Evolutionary conservation across 2,329 filamentous ascomycete species (phyloP).

Genomic region (Blastomyces percursus): DNA sequence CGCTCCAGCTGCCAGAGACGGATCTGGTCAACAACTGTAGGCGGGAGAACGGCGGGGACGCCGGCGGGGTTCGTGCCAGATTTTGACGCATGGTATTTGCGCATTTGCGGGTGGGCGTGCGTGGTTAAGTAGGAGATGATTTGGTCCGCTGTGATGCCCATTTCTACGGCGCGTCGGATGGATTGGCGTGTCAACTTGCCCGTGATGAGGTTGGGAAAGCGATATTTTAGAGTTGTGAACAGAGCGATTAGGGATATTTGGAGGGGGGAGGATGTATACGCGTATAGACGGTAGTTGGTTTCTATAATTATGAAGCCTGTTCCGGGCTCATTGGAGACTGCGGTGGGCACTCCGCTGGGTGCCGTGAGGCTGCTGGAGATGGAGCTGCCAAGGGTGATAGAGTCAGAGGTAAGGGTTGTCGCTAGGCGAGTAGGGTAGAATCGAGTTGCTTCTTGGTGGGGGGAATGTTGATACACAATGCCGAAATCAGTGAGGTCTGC

Average conservation of each 20-base stretch:
- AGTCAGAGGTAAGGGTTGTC: conserved; percentile 77
- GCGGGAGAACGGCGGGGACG: conserved; percentile 56
- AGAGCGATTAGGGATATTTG: conserved; percentile 90
- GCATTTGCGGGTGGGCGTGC: conserved; percentile 92
- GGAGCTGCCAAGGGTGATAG: conserved; percentile 58
- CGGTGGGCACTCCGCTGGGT: conserved; percentile 22
- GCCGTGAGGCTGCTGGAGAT: conserved; percentile 53
- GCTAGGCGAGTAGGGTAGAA: conserved; percentile 90
- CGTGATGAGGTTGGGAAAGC: conserved; percentile 88
- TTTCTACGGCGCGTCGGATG: conserved; percentile 72
- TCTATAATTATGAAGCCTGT: conserved; percentile 85
- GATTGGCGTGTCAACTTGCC: conserved; percentile 83
- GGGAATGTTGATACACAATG: conserved; percentile 59
- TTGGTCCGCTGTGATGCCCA: conserved; percentile 88
- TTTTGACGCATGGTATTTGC: conserved; percentile 43
- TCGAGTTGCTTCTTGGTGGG: conserved; percentile 33
- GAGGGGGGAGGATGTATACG: conserved; percentile 85
- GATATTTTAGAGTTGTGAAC: conserved; percentile 76
- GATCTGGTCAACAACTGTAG: conserved; percentile 96
- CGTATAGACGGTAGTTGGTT: conserved; percentile 96
- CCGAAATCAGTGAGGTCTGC: conserved; percentile 84
- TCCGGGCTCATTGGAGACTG: conserved; percentile 22
- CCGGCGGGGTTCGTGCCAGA: conserved; percentile 31
- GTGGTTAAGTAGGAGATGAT: conserved; percentile 87
- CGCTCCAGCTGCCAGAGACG: conserved; percentile 95